A percentile compares a stretch with the other conserved stretches of the same genome.
Conservation (phyloP, 352 stramenopile genomes). For the Pythium brachiatum region DNA sequence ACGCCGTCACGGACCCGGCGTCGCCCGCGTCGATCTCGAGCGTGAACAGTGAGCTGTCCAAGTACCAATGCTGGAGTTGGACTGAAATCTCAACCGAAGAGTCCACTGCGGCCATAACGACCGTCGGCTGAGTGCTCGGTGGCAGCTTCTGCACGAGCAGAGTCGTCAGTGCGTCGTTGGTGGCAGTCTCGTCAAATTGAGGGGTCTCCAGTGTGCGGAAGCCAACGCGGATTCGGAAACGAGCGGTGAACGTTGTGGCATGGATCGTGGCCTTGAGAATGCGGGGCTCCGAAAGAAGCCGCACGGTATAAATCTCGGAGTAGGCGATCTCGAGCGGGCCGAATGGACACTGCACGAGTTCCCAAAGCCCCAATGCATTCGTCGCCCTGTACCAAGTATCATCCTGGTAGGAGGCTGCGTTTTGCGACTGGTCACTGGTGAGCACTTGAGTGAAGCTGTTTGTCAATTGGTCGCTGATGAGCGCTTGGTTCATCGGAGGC, state of each 20-base stretch:
- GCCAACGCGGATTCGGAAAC: neutral
- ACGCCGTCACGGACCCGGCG: neutral
- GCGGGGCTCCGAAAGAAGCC: neutral
- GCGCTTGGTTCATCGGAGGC: neutral
- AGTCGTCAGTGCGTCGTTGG: neutral
- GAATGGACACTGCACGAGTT: neutral
- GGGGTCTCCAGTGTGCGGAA: neutral
- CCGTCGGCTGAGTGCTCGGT: neutral
- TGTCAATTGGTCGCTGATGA: neutral
- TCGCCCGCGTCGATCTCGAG: neutral
- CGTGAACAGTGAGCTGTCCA: neutral
- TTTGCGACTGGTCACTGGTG: neutral
- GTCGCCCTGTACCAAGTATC: neutral
- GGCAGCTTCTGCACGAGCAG: neutral
- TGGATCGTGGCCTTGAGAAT: neutral
- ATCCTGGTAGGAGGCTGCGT: neutral
- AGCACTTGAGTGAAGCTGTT: neutral
- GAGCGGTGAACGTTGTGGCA: neutral
- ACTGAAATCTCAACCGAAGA: neutral
- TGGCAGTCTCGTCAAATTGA: neutral
- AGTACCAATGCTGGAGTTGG: neutral
- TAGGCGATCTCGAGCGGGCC: neutral
- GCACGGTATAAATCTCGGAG: neutral
- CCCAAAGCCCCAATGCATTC: neutral
- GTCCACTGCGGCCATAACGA: neutral